Evolutionary conservation across 345 rosid genomes (phyloP).

Genomic region (Pugionium cornutum): DNA sequence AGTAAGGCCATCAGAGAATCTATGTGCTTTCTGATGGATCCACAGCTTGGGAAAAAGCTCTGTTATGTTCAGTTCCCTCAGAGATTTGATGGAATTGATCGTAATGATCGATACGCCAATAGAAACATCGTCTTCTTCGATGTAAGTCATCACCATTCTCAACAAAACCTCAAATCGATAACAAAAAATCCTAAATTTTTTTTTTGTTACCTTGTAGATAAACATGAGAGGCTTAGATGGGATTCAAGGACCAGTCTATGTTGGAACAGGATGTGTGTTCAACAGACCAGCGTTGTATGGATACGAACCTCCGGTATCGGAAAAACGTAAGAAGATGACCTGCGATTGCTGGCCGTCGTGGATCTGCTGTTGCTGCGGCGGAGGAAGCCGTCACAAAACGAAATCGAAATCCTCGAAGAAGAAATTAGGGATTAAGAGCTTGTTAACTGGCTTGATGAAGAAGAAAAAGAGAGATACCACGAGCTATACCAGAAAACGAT

Average conservation of each 20-base stretch:
- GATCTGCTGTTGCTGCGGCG: constrained; percentile 89
- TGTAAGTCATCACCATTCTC: constrained; percentile 47
- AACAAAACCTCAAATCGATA: neutral
- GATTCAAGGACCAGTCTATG: constrained; percentile 93
- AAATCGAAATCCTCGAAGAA: constrained; percentile 54
- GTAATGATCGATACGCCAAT: constrained; percentile 90
- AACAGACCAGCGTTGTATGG: constrained; percentile 92
- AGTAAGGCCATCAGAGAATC: constrained; percentile 89
- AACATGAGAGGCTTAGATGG: constrained; percentile 95
- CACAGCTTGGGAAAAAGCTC: constrained; percentile 94
- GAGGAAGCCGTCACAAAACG: constrained; percentile 61
- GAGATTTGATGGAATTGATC: constrained; percentile 96
- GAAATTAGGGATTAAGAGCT: constrained; percentile 56
- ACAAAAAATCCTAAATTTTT: neutral
- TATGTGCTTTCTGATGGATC: constrained; percentile 98
- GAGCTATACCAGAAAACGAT: constrained; percentile 65
- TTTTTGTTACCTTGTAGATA: constrained; percentile 46
- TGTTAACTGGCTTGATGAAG: constrained; percentile 55
- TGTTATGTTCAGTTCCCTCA: constrained; percentile 97
- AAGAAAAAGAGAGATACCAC: constrained; percentile 59
- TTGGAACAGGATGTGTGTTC: constrained; percentile 96
- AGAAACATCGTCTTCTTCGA: constrained; percentile 91
- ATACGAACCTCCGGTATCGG: constrained; percentile 86
- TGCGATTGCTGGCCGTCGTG: constrained; percentile 98
- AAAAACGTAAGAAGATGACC: constrained; percentile 92